Evolutionary conservation across 768 basidiomycete species (phyloP).

Genomic region (Rubroboletus pulcherrimus): DNA sequence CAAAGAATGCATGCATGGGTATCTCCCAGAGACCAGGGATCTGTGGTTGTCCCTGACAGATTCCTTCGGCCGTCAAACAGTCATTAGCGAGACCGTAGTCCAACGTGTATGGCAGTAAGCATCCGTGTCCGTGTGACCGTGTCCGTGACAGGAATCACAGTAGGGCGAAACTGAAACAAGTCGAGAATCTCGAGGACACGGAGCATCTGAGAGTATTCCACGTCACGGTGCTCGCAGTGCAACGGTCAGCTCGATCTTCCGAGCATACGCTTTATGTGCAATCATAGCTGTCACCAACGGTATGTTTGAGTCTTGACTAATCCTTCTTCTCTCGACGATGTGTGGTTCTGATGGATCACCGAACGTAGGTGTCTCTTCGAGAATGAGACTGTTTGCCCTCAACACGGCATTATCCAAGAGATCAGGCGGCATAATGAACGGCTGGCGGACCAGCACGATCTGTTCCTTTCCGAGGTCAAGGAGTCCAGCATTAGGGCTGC

Average conservation of each 20-base stretch:
- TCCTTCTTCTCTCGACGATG: not conserved
- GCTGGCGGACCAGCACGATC: constrained; percentile 76
- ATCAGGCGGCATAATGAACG: constrained; percentile 83
- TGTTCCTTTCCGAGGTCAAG: constrained; percentile 74
- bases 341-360: not conserved
- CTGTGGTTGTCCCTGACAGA: not conserved
- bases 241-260: constrained; percentile 89
- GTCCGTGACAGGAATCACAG: constrained; percentile 2
- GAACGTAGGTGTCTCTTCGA: constrained; percentile 75
- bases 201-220: constrained; percentile 86
- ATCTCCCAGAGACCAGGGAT: not conserved
- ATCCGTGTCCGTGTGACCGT: not conserved
- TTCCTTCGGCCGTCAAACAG: not conserved
- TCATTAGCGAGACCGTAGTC: constrained; percentile 3
- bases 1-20: not conserved
- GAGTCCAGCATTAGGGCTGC: constrained; percentile 67
- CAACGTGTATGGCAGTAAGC: constrained; percentile 6
- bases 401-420: constrained; percentile 87
- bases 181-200: constrained; percentile 74
- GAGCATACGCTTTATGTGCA: constrained; percentile 96
- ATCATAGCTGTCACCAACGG: constrained; percentile 96
- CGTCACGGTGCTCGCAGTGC: constrained; percentile 89
- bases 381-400: constrained; percentile 86
- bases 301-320: not conserved
- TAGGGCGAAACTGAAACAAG: constrained; percentile 70